These are phyloP conservation scores for Kokia cookei DNA, from an alignment of 441 rosid species.

Conservation along the genomic window DNA sequence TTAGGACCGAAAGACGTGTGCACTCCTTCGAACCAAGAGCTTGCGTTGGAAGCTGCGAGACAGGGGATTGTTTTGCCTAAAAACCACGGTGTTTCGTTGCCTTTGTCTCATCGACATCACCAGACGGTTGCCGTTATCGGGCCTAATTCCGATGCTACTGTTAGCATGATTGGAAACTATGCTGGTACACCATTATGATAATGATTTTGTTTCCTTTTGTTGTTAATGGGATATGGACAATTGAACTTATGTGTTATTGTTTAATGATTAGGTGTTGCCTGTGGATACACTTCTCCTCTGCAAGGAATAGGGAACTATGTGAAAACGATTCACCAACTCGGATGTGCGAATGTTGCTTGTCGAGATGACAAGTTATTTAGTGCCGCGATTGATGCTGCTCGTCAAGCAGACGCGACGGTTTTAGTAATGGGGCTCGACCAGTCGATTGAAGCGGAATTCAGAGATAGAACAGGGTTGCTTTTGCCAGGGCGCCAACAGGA, in stretches of 20 bases:
- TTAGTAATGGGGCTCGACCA: slow-evolving; percentile 89
- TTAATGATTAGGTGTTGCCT: slow-evolving; percentile 51
- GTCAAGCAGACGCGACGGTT: slow-evolving; percentile 66
- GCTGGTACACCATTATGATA: slow-evolving; percentile 38
- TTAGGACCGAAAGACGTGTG: slow-evolving; percentile 69
- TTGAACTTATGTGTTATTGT: background rate
- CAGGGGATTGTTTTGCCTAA: slow-evolving; percentile 89
- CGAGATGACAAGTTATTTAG: slow-evolving; percentile 36
- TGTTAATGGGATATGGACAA: background rate
- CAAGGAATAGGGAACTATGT: slow-evolving; percentile 67
- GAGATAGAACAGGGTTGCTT: slow-evolving; percentile 59
- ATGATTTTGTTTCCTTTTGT: background rate
- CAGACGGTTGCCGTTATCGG: slow-evolving; percentile 73
- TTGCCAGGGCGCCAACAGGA: slow-evolving; percentile 84
- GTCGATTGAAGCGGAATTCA: slow-evolving; percentile 73
- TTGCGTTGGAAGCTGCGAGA: slow-evolving; percentile 87
- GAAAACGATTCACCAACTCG: slow-evolving; percentile 42
- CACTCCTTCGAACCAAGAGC: slow-evolving; percentile 63
- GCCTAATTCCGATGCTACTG: slow-evolving; percentile 66
- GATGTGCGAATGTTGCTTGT: slow-evolving; percentile 68
- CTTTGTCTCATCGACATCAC: slow-evolving; percentile 52
- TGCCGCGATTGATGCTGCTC: slow-evolving; percentile 51
- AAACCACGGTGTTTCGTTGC: slow-evolving; percentile 51
- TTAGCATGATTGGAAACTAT: slow-evolving; percentile 83
- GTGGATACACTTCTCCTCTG: slow-evolving; percentile 68